These are phyloP conservation scores for Prosopis cineraria DNA, from an alignment of 306 rosid genomes.

Conservation along the genomic window DNA sequence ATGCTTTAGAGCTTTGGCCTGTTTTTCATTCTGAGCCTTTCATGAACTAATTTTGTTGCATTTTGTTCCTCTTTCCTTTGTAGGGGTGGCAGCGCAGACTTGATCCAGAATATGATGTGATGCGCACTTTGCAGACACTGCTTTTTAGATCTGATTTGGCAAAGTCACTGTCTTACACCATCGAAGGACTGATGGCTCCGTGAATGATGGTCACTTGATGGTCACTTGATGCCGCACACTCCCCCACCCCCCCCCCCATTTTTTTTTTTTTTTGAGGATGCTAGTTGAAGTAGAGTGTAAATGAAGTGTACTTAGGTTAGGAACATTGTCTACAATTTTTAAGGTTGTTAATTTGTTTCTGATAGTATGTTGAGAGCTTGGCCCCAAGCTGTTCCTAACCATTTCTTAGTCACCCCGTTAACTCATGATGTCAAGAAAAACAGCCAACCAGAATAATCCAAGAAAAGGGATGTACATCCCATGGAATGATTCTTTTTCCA, in stretches of 20 bases:
- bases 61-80: slow-evolving; percentile 1
- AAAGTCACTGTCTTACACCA: slow-evolving; percentile 58
- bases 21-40: slow-evolving; percentile 1
- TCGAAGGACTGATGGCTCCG: slow-evolving; percentile 69
- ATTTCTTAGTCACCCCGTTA: not conserved
- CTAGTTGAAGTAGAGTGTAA: not conserved
- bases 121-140: slow-evolving; percentile 59
- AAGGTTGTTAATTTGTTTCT: slow-evolving; percentile 9
- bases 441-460: not conserved
- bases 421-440: not conserved
- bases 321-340: slow-evolving; percentile 1
- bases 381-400: not conserved
- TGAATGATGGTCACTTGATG: slow-evolving; percentile 29
- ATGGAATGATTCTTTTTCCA: not conserved
- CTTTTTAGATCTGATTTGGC: slow-evolving; percentile 71
- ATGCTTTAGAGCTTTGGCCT: not conserved
- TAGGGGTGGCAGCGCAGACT: slow-evolving; percentile 92
- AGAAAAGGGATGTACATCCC: not conserved
- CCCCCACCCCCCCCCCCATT: too few species aligned
- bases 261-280: slow-evolving; percentile 1
- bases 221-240: too few species aligned
- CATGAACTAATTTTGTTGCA: slow-evolving; percentile 15
- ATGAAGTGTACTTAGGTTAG: slow-evolving; percentile 14
- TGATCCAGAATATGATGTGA: slow-evolving; percentile 71
- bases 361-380: not conserved